Evolutionary conservation across 768 basidiomycete species (phyloP), one percentile per base, ranked within the genome.

Genomic region (Coprinopsis strossmayeri): DNA sequence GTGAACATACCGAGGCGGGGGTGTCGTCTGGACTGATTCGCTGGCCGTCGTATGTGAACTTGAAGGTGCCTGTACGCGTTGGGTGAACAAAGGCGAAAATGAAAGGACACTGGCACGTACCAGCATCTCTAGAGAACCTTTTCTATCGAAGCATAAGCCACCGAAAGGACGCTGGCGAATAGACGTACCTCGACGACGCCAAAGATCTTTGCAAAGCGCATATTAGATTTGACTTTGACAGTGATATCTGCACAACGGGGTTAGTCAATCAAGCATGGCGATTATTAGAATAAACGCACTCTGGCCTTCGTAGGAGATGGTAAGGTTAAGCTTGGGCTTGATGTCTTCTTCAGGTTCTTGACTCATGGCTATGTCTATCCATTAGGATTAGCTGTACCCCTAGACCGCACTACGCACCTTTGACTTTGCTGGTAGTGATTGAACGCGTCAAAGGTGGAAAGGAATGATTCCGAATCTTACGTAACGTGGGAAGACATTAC

Each of bases 321-420:
- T 65, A n/a, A 87, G 62, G 60, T 79, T 82, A 40, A 87, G 67
- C 55, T 87, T 87, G 13, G 84, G 84, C 61, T 86, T 87, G 21
- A 79, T 76, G 48, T 87, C 83, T 41, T 64, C 67, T 35, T 60
- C 61, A 55, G 78, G 49, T 61, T 79, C 67, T 71, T 79, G 68
- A 44, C 70, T 67, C 76, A 75, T 76, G 15, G 38, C 28, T 20
- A 35, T 7, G 17, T n/a, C n/a, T n/a, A 23, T 21, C 24, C 11
- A 5, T 4, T 26, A 26, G 3, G n/a, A 24, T 5, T 17, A 11
- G 35, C 3, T 18, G 17, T 27, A 13, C 4, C 13, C 17, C 15
- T 26, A 15, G n/a, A 30, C 15, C n/a, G 12, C 44, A 17, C 44
- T 9, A 30, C 25, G 3, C 25, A 45, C 27, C 20, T 9, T 38